These are phyloP conservation scores for Trametes gibbosa DNA, from an alignment of 768 basidiomycete species.

Conservation along the genomic window DNA sequence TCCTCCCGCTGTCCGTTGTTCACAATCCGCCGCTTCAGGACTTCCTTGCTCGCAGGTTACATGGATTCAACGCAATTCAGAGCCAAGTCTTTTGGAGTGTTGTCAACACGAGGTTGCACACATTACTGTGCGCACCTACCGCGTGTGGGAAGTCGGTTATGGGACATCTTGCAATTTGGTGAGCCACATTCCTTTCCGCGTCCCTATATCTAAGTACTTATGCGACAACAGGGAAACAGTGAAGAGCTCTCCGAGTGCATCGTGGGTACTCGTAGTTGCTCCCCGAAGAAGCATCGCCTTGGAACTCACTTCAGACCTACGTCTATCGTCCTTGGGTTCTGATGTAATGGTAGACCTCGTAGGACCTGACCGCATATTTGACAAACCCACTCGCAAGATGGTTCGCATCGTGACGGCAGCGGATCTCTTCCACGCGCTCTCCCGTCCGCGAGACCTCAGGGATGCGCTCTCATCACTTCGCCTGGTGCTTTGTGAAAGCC, in stretches of 20 bases:
- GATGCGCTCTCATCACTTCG: constrained; percentile 41
- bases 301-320: constrained; percentile 56
- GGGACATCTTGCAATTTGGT: constrained; percentile 69
- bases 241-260: constrained; percentile 36
- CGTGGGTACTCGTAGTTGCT: constrained; percentile 61
- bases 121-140: constrained; percentile 74
- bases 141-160: constrained; percentile 80
- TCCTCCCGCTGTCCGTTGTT: constrained; percentile 58
- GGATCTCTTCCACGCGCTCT: constrained; percentile 47
- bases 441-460: constrained; percentile 27
- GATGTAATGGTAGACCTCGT: constrained; percentile 41
- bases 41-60: constrained; percentile 44
- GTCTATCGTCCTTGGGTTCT: constrained; percentile 35
- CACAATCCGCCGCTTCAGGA: constrained; percentile 45
- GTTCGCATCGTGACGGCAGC: constrained; percentile 59
- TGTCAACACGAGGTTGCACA: constrained; percentile 61
- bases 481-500: constrained; percentile 77
- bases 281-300: constrained; percentile 56
- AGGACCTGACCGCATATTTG: constrained; percentile 33
- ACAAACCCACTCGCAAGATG: constrained; percentile 37
- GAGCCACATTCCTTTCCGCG: constrained; percentile 24
- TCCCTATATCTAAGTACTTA: neutral
- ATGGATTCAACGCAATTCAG: constrained; percentile 80
- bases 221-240: constrained; percentile 51
- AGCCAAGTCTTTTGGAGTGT: constrained; percentile 87